Evolutionary conservation across 192 early-diverging fungal species (phyloP), one percentile per base, ranked within the genome.

Genomic region (Gigaspora rosea): DNA sequence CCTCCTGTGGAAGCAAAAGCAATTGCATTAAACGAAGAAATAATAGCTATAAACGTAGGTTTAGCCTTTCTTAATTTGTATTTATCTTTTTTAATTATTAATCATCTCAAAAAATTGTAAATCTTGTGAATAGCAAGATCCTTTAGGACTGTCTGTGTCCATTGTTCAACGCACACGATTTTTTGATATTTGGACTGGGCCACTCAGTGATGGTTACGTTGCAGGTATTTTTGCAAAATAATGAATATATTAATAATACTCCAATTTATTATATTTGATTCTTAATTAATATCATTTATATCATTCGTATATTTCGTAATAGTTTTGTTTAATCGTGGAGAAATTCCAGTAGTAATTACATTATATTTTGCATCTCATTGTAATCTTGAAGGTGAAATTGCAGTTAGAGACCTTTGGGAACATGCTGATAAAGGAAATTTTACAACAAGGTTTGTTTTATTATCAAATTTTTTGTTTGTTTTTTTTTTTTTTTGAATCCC

Each of bases 21-120:
- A 22, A 87, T 87, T 50, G n/a, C 89, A 1, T 65, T 58, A 12
- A 85, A 89, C 76, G 46, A 56, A 12, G 85, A 90, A 22, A 81
- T 90, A 32, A 89, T 91, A 71, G 85, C 82, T 8, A 74, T 91
- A 65, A 89, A 89, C 59, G 63, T 65, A 46, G 36, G 63, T 27
- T 27, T 27, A 27, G 27, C 27, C 27, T 36, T 36, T 32, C 8
- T 6, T 4, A 65, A 46, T 16, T 46, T 18, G 36, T 16, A 62
- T 12, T 6, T 32, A 32, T 18, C 18, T 16, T 36, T 3, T 41
- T 18, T 20, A n/a, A 46, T 8, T 65, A 41, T 35, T 65, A 35
- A 35, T 65, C 8, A 7, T 65, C 12, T 27, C 27, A 27, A 27
- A 27, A 27, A 27, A 27, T 27, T 27, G 27, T 27, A 27, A 27